These are phyloP conservation scores for Voacanga thouarsii DNA, from an alignment of 257 asterid genomes.

Conservation along the genomic window DNA sequence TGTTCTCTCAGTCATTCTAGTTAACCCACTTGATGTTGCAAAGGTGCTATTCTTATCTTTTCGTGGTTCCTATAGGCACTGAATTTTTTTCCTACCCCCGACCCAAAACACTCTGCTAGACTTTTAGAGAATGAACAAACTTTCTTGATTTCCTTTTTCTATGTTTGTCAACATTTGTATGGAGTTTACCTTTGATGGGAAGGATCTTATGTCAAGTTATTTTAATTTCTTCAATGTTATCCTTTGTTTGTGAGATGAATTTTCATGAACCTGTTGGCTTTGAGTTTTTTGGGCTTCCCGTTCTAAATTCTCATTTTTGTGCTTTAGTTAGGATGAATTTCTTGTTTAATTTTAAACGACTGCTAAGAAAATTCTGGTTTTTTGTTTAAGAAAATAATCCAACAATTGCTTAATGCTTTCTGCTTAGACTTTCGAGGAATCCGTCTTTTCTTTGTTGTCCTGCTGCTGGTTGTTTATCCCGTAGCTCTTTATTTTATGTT, in stretches of 20 bases:
- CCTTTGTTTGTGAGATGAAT: background rate
- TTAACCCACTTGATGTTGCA: conserved; percentile 87
- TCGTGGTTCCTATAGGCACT: background rate
- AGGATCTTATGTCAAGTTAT: background rate
- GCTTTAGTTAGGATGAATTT: background rate
- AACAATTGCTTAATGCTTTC: background rate
- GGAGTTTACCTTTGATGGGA: no score
- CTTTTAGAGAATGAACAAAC: background rate
- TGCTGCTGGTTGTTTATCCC: conserved; percentile 1
- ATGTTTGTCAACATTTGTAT: background rate
- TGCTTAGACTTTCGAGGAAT: background rate
- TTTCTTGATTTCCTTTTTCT: background rate
- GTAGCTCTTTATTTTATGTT: conserved; percentile 5
- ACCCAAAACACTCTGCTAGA: no score
- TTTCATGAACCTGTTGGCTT: background rate
- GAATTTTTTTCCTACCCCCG: no score
- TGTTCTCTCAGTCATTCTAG: conserved; percentile 75
- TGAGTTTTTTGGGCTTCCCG: background rate
- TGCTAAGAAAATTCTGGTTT: background rate
- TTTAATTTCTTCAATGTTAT: background rate
- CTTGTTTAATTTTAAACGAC: background rate
- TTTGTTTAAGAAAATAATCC: background rate
- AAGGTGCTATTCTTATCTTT: conserved; percentile 45
- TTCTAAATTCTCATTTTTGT: background rate
- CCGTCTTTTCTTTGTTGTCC: background rate